Evolutionary conservation across 2,329 filamentous ascomycete genomes (phyloP), one percentile per base, ranked within the genome.

Genomic region (Colletotrichum costaricense): DNA sequence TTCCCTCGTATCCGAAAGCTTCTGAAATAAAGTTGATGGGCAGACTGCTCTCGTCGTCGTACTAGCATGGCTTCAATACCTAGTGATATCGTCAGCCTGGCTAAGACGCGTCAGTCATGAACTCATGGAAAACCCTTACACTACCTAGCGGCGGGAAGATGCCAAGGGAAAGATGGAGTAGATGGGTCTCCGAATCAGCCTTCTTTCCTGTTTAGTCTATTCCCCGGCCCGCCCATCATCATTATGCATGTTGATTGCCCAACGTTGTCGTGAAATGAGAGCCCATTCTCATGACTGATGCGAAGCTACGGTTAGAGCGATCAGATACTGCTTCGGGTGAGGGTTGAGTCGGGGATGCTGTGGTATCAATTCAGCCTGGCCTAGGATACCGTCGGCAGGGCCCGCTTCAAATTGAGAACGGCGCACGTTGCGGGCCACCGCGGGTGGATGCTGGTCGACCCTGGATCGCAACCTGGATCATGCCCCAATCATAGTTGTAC

Each of bases 351-450:
- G 62, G 62, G 54, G 54, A 8, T 35, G 42, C 55, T 57, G 28
- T 58, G 49, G 66, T 42, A 26, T 56, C 59, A 35, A 63, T 49
- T 54, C 52, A 67, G 64, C 54, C 64, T 67, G 54, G 38, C 24
- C 52, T 19, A 59, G 71, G 71, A 63, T 74, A 42, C 49, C 46
- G 66, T 63, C 69, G 68, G 68, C 57, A 67, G 52, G 68, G 71
- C 71, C 72, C 72, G 72, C 72, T 68, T 72, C 38, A 72, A 59
- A 68, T 74, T 72, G 54, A 56, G 68, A 74, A 72, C 72, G 68
- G 69, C 69, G 69, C 30, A 56, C 57, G 52, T 72, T 72, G 72
- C 67, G 71, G 71, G 71, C 71, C 71, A 74, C 67, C 62, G 68
- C 68, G 63, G 63, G 72, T 65, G 69, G 72, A 63, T 68, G 69